These are phyloP conservation scores for Malassezia nana DNA, from an alignment of 1,284 basidiomycete species.

Conservation along the genomic window DNA sequence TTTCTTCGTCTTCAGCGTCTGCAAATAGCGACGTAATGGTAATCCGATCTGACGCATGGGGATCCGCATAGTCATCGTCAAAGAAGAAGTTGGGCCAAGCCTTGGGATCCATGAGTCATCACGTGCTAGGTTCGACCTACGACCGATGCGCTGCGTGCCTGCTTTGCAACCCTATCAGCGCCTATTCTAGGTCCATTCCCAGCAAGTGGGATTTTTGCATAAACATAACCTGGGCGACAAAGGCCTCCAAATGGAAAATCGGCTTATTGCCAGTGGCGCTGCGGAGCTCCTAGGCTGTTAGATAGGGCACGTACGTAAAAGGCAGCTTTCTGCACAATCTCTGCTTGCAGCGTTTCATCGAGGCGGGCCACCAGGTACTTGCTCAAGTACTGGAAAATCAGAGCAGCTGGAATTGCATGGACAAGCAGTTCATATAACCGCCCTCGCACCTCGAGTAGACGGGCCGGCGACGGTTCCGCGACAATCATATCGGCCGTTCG, in stretches of 20 bases:
- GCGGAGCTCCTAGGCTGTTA: slow-evolving; percentile 51
- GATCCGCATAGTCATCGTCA: not conserved
- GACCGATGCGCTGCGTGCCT: too few relatives aligned
- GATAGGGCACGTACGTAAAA: slow-evolving; percentile 63
- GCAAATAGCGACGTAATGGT: not conserved
- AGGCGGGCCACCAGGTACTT: slow-evolving; percentile 74
- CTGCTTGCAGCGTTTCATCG: slow-evolving; percentile 53
- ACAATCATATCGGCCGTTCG: slow-evolving; percentile 88
- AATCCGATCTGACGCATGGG: not conserved
- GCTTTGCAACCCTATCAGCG: too few relatives aligned
- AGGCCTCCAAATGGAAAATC: slow-evolving; percentile 47
- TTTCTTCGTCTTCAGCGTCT: not conserved
- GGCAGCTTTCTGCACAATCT: slow-evolving; percentile 56
- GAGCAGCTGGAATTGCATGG: slow-evolving; percentile 91
- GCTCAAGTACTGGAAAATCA: slow-evolving; percentile 51
- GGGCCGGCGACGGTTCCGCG: slow-evolving; percentile 80
- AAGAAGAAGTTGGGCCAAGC: too few relatives aligned
- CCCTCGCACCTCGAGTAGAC: slow-evolving; percentile 77
- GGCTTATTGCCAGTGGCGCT: slow-evolving; percentile 38
- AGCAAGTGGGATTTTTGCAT: slow-evolving; percentile 40
- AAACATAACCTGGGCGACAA: slow-evolving; percentile 45
- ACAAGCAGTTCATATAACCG: slow-evolving; percentile 92
- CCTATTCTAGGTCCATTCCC: slow-evolving; percentile 21
- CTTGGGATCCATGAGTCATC: slow-evolving; percentile 1
- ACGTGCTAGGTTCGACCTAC: too few relatives aligned